Percentiles rank a stretch among this genome's conserved stretches.
These are phyloP conservation scores for Brettanomyces custersianus DNA, from an alignment of 805 yeast genomes.

Conservation along the genomic window DNA sequence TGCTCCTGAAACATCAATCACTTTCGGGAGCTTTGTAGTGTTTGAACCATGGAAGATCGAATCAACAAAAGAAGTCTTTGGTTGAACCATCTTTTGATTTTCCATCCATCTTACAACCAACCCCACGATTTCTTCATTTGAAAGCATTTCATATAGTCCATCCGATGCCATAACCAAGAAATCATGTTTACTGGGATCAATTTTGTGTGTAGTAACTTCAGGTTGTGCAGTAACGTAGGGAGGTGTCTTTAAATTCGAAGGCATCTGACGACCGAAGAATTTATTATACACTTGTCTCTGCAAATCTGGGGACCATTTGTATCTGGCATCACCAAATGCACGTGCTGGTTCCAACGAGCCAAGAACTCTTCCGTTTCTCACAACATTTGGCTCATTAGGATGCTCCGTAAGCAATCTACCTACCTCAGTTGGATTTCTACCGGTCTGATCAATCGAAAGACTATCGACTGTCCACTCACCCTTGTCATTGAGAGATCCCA, in stretches of 20 bases:
- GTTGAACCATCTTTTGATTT: slow-evolving; percentile 51
- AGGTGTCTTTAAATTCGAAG: slow-evolving; percentile 71
- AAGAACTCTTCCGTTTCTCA: slow-evolving; percentile 80
- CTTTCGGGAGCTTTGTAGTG: slow-evolving; percentile 46
- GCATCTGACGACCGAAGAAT: slow-evolving; percentile 74
- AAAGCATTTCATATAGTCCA: slow-evolving; percentile 84
- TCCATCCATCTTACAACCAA: slow-evolving; percentile 93
- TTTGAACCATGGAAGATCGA: slow-evolving; percentile 25
- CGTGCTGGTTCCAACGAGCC: slow-evolving; percentile 93
- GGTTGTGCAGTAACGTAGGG: slow-evolving; percentile 98
- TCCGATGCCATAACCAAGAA: slow-evolving; percentile 91
- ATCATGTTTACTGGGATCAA: slow-evolving; percentile 63
- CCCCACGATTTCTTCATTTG: slow-evolving; percentile 88
- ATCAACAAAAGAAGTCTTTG: slow-evolving; percentile 37
- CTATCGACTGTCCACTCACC: slow-evolving; percentile 78
- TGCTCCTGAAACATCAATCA: slow-evolving; percentile 52
- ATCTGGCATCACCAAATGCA: slow-evolving; percentile 96
- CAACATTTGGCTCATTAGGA: slow-evolving; percentile 80
- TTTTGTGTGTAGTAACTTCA: slow-evolving; percentile 72
- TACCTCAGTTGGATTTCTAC: slow-evolving; percentile 81
- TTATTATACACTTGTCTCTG: slow-evolving; percentile 67
- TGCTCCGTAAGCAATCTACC: slow-evolving; percentile 78
- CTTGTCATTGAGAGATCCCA: slow-evolving; percentile 64
- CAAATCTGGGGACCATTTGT: slow-evolving; percentile 66
- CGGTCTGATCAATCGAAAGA: slow-evolving; percentile 87